A percentile compares a stretch with the other conserved stretches of the same genome.
phyloP scores from a whole-genome alignment of 2,329 filamentous ascomycete genomes.

The Diaporthe ampelina region DNA sequence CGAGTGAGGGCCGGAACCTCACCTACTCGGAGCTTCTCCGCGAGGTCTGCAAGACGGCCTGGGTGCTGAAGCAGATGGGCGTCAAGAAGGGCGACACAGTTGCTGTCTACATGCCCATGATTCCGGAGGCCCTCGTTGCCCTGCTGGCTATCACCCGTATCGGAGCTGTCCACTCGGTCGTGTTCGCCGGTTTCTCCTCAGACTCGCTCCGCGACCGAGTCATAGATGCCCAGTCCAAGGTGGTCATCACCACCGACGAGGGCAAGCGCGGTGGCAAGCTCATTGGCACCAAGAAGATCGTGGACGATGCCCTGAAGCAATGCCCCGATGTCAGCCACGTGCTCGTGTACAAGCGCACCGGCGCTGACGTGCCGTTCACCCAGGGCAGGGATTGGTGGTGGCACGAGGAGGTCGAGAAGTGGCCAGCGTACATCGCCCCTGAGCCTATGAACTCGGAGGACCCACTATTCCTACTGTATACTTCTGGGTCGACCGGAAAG shows the following conservation, averaged over 20 bases:
- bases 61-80: slow-evolving; percentile 93
- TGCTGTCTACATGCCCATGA: slow-evolving; percentile 98
- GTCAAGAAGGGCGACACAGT: slow-evolving; percentile 98
- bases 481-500: slow-evolving; percentile 97
- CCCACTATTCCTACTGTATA: slow-evolving; percentile 97
- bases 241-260: slow-evolving; percentile 97
- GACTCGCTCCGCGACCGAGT: slow-evolving; percentile 97
- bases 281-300: slow-evolving; percentile 99
- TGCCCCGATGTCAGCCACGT: slow-evolving; percentile 89
- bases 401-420: slow-evolving; percentile 99
- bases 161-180: slow-evolving; percentile 95
- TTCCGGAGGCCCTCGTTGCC: slow-evolving; percentile 92
- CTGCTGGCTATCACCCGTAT: slow-evolving; percentile 94
- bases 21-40: slow-evolving; percentile 94
- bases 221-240: slow-evolving; percentile 88
- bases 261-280: slow-evolving; percentile 97
- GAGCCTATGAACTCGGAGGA: slow-evolving; percentile 94
- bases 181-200: slow-evolving; percentile 97
- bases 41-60: slow-evolving; percentile 89
- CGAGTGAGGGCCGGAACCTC: slow-evolving; percentile 86
- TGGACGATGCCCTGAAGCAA: slow-evolving; percentile 96
- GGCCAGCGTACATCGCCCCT: slow-evolving; percentile 90
- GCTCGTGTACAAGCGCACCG: slow-evolving; percentile 95
- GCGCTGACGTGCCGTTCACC: slow-evolving; percentile 92
- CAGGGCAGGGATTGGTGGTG: slow-evolving; percentile 94